These are phyloP conservation scores for Monilinia laxa DNA, from an alignment of 2,329 filamentous ascomycete species.

Conservation along the genomic window DNA sequence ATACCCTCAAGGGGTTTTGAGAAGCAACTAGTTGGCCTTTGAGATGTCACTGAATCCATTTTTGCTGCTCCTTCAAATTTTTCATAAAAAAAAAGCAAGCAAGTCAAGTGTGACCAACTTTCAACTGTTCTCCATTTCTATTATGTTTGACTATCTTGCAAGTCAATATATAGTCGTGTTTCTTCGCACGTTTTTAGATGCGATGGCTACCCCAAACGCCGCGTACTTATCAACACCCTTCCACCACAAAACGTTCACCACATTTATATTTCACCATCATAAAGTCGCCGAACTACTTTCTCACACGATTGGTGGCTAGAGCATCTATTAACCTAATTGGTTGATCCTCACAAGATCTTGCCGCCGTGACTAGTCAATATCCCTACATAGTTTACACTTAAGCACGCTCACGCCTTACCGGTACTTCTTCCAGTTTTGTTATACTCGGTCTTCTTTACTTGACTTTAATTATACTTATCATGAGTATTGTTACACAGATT, in stretches of 20 bases:
- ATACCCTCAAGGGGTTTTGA: slow-evolving; percentile 1
- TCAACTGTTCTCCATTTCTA: not conserved
- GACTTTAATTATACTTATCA: not conserved
- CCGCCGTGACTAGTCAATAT: slow-evolving; percentile 4
- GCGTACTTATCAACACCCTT: not conserved
- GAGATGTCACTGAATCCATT: not conserved
- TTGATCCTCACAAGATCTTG: not conserved
- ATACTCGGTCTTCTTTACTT: not conserved
- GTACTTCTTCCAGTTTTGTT: not conserved
- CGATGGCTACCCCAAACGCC: not conserved
- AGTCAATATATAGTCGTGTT: not conserved
- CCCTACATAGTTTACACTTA: not conserved
- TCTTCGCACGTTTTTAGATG: not conserved
- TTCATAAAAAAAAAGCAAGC: not conserved
- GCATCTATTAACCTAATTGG: slow-evolving; percentile 2
- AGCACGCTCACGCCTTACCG: not conserved
- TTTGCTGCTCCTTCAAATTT: not conserved
- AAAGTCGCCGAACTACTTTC: not conserved
- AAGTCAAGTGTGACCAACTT: not conserved
- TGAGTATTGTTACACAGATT: not conserved
- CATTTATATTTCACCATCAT: not conserved
- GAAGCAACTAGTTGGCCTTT: not conserved
- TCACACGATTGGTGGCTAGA: slow-evolving; percentile 1
- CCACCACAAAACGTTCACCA: not conserved
- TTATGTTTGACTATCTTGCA: not conserved